Percentiles rank a stretch among this genome's conserved stretches.
phyloP scores from a whole-genome alignment of 2,329 filamentous ascomycete species.

The Microdochium nivale region DNA sequence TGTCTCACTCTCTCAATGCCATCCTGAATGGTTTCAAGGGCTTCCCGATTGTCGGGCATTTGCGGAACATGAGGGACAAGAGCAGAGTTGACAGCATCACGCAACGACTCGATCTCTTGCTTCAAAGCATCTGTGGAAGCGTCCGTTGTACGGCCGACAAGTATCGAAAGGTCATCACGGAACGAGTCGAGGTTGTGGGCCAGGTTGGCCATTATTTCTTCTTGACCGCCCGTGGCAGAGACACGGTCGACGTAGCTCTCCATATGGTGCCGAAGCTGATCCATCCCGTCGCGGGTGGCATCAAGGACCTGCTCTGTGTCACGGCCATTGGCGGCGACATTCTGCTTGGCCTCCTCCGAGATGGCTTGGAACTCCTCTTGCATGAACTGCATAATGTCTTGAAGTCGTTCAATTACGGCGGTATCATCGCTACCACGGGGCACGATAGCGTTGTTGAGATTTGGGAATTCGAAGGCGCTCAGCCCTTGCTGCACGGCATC shows the following conservation, averaged over 20 bases:
- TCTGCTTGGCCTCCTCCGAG: conserved; percentile 63
- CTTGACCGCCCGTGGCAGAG: conserved; percentile 59
- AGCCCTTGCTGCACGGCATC: conserved; percentile 56
- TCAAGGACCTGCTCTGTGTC: conserved; percentile 86
- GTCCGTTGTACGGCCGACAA: conserved; percentile 41
- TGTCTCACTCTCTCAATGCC: conserved; percentile 68
- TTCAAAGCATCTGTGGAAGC: conserved; percentile 62
- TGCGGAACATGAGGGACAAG: conserved; percentile 49
- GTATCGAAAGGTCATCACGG: conserved; percentile 56
- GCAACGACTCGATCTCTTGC: conserved; percentile 73
- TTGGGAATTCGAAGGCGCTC: conserved; percentile 26
- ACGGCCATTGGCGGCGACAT: conserved; percentile 66
- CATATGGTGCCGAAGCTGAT: conserved; percentile 70
- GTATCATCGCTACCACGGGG: conserved; percentile 31
- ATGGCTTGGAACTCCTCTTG: conserved; percentile 50
- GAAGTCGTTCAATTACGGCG: conserved; percentile 45
- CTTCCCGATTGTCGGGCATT: conserved; percentile 45
- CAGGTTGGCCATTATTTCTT: conserved; percentile 68
- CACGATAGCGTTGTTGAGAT: conserved; percentile 27
- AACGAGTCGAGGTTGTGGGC: conserved; percentile 57
- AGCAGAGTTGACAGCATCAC: conserved; percentile 65
- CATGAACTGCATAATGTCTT: conserved; percentile 58
- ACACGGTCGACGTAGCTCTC: conserved; percentile 72
- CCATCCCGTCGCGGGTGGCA: conserved; percentile 79
- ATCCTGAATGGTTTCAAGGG: conserved; percentile 60